Base-by-base conservation (phyloP, 2,329 filamentous ascomycete genomes). In the Aureobasidium pullulans region DNA sequence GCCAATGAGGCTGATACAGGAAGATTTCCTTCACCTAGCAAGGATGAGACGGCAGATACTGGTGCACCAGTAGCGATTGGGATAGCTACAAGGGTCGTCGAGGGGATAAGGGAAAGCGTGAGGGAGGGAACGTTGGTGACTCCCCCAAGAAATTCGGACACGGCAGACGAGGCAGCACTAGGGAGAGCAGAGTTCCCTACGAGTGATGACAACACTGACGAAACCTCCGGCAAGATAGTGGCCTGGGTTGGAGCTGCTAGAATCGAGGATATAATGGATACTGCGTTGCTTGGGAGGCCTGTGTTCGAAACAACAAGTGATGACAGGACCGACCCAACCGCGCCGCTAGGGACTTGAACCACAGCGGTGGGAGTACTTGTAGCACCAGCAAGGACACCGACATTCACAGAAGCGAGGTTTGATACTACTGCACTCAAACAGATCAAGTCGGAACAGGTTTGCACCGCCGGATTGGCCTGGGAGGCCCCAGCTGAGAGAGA, bases 391-490 rank as follows among this genome's bases (percentile, higher is more conserved):
- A 32, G 7, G 10, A 34, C 23, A 6, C 23, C 43, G 15, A 58
- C 28, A 10, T 39, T 37, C 4, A 13, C 16, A 15, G 48, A 37
- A 11, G 31, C 31, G 6, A 39, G n/a, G 15, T 23, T 36, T 11
- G 15, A 16, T n/a, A 32, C 48, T 9, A 32, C 15, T n/a, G 48
- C 48, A 11, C 34, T 28, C 28, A 52, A 28, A n/a, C 48, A 52
- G 15, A 52, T 15, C 23, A 36, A 11, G 39, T 52, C 48, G 16
- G 32, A 39, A 15, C 48, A 52, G 16, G 48, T 37, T 31, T 13
- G 5, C 8, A 79, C 81, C 15, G 6, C 37, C 37, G 79, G 54
- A 2, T 77, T 77, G 6, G 73, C 73, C 19, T 79, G 71, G 23
- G 79, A 71, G 15, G 11, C 34, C 7, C 48, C 34, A 15, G 31